Evolutionary conservation across 140 eudicot species (phyloP).

Genomic region (Ambrosia hybrid): DNA sequence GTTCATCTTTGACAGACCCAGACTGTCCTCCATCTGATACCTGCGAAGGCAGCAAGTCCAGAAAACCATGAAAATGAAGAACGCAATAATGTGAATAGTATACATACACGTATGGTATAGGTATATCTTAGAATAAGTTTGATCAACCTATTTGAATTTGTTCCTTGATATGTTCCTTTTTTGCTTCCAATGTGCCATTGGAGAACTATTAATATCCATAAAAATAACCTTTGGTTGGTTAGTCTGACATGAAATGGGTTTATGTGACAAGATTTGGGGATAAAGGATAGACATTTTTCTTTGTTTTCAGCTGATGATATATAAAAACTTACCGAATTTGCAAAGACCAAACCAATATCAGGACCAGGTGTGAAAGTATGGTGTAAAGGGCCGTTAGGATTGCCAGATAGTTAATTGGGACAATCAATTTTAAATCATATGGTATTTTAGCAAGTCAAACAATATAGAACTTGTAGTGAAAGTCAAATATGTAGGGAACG

Average conservation of each 20-base stretch:
- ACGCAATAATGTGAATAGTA: conserved; percentile 21
- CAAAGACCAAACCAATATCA: neutral
- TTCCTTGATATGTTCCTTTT: conserved; percentile 9
- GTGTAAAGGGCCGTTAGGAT: neutral
- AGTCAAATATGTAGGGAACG: too few species aligned
- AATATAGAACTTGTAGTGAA: too few species aligned
- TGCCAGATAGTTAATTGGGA: neutral
- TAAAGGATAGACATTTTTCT: too few species aligned
- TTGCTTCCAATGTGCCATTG: neutral
- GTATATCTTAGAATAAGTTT: conserved; percentile 20
- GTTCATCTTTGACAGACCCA: conserved; percentile 41
- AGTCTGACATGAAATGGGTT: conserved; percentile 3
- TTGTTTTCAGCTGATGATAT: neutral
- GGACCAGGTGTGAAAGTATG: neutral
- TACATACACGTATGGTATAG: conserved; percentile 25
- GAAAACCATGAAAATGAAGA: conserved; percentile 13
- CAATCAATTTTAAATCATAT: neutral
- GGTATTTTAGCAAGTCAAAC: too few species aligned
- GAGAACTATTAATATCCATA: neutral
- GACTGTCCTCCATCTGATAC: conserved; percentile 12
- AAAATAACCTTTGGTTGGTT: conserved; percentile 8
- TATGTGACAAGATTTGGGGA: neutral
- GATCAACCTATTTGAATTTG: conserved; percentile 14
- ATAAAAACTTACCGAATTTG: neutral
- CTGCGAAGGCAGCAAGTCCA: conserved; percentile 22